A percentile compares a stretch with the other conserved stretches of the same genome.
phyloP scores from a whole-genome alignment of 2,329 filamentous ascomycete genomes.

The Colletotrichum siamense region DNA sequence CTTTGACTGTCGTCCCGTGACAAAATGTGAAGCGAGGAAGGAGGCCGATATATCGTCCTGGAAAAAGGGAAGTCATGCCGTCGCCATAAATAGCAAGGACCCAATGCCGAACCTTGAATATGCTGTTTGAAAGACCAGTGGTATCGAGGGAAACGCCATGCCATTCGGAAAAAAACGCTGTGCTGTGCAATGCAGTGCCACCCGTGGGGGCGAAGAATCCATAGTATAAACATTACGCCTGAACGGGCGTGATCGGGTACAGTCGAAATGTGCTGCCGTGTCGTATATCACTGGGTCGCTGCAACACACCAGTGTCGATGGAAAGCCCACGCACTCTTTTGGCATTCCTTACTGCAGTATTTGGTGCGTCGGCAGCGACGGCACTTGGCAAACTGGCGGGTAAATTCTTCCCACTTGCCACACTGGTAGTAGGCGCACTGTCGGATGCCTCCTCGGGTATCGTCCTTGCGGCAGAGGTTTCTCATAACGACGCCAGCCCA shows the following conservation, averaged over 20 bases:
- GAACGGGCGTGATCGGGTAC: background rate
- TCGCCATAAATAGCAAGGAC: constrained; percentile 19
- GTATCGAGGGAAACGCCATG: constrained; percentile 51
- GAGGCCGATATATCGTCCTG: background rate
- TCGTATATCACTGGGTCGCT: constrained; percentile 56
- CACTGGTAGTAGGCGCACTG: constrained; percentile 99
- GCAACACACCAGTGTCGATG: constrained; percentile 97
- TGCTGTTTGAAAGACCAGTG: constrained; percentile 34
- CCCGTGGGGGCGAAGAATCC: constrained; percentile 25
- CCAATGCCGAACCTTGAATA: constrained; percentile 20
- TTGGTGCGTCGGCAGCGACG: constrained; percentile 94
- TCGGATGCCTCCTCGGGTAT: constrained; percentile 89
- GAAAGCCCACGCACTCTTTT: constrained; percentile 98
- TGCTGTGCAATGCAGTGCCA: constrained; percentile 46
- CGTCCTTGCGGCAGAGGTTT: constrained; percentile 97
- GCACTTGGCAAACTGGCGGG: constrained; percentile 97
- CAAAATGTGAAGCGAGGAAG: background rate
- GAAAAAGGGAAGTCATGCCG: constrained; percentile 1
- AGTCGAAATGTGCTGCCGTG: constrained; percentile 22
- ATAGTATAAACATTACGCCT: constrained; percentile 21
- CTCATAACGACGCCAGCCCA: constrained; percentile 99
- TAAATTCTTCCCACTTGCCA: constrained; percentile 97
- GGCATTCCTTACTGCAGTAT: constrained; percentile 99
- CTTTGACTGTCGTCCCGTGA: background rate
- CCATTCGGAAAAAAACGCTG: constrained; percentile 41